phyloP scores from a whole-genome alignment of 1,284 basidiomycete species.

The Puccinia novopanici region DNA sequence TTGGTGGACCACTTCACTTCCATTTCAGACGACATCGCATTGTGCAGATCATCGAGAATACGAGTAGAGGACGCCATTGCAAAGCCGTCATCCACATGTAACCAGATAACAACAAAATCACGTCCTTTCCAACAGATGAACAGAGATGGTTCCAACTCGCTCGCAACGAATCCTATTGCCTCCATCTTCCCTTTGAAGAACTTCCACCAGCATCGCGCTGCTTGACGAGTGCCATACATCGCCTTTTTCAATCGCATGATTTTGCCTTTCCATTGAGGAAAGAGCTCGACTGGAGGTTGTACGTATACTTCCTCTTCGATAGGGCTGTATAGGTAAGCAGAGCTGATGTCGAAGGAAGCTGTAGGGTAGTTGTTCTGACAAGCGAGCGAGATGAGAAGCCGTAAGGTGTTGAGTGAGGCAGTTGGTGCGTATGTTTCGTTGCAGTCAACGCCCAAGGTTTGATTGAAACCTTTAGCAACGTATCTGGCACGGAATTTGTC shows the following conservation, averaged over 20 bases:
- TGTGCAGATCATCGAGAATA: not conserved
- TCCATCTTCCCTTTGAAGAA: not conserved
- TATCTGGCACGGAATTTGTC: not conserved
- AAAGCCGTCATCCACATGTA: constrained; percentile 26
- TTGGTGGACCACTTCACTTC: not conserved
- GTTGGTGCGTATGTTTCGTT: constrained; percentile 28
- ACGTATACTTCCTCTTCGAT: not conserved
- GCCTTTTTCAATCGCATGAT: constrained; percentile 7
- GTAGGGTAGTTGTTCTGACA: not conserved
- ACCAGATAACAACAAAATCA: constrained; percentile 1
- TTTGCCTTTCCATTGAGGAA: not conserved
- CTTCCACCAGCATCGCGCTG: constrained; percentile 28
- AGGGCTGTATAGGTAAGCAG: constrained; percentile 14
- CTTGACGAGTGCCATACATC: constrained; percentile 17
- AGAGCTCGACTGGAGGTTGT: not conserved
- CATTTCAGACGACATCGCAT: no score
- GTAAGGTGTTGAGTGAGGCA: not conserved
- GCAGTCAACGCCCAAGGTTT: not conserved
- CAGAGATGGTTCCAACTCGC: not conserved
- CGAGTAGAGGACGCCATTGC: not conserved
- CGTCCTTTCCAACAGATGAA: not conserved
- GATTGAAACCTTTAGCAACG: constrained; percentile 24
- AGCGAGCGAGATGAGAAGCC: not conserved
- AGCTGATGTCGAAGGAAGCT: constrained; percentile 1
- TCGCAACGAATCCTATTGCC: not conserved